Conservation (phyloP, 176 grass and related monocot species). For the Aegilops umbellulata region DNA sequence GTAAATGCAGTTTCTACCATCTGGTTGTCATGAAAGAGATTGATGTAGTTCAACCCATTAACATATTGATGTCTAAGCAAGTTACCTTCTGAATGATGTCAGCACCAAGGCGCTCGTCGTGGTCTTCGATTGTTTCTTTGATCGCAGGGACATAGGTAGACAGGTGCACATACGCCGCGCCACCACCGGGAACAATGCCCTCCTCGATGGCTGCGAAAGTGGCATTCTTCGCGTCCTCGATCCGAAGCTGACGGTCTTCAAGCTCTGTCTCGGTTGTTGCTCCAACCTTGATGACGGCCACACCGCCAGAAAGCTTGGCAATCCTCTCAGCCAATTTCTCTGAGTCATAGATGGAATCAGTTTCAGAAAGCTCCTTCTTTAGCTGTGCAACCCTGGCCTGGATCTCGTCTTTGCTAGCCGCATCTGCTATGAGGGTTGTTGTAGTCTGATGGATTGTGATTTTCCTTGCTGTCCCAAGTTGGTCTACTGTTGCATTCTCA, state of each 20-base stretch:
- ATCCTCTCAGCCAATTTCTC: conserved; percentile 59
- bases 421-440: conserved; percentile 63
- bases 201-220: conserved; percentile 63
- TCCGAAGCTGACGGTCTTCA: conserved; percentile 52
- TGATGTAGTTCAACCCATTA: neutral
- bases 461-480: conserved; percentile 63
- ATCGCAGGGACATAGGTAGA: conserved; percentile 47
- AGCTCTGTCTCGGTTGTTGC: conserved; percentile 64
- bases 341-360: conserved; percentile 48
- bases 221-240: conserved; percentile 62
- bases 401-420: conserved; percentile 64
- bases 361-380: conserved; percentile 60
- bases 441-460: conserved; percentile 49
- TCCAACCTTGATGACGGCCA: conserved; percentile 73
- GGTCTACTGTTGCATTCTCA: conserved; percentile 49
- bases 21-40: neutral
- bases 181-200: conserved; percentile 69
- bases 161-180: conserved; percentile 51
- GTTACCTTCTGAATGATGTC: conserved; percentile 66
- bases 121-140: conserved; percentile 50
- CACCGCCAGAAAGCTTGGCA: conserved; percentile 65
- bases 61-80: neutral
- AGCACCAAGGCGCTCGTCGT: conserved; percentile 53
- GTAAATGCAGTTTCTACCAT: neutral
- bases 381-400: conserved; percentile 54